These are phyloP conservation scores for Lolium rigidum DNA, from an alignment of 176 grass and related monocot species.

Conservation along the genomic window DNA sequence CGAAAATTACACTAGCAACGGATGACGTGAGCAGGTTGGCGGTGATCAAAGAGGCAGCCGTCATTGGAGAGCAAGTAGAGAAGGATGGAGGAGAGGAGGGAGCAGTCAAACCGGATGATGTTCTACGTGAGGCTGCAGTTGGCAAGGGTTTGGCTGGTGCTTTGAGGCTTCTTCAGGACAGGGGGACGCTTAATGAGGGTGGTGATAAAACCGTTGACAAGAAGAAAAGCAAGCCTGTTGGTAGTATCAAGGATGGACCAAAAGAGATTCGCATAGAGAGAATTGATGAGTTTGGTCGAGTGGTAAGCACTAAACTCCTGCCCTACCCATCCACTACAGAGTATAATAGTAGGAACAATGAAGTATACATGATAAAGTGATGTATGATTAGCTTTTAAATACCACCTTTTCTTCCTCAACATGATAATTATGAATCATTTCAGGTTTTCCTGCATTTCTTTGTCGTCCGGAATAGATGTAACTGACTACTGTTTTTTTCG, in stretches of 20 bases:
- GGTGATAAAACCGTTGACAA: constrained; percentile 68
- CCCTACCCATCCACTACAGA: neutral
- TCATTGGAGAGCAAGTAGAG: neutral
- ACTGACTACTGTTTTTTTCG: neutral
- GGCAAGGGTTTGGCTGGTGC: constrained; percentile 89
- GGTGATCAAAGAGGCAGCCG: constrained; percentile 37
- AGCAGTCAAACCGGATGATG: constrained; percentile 54
- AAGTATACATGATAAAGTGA: too few relatives aligned
- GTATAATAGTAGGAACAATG: too few relatives aligned
- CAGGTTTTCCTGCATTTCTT: neutral
- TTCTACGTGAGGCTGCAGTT: constrained; percentile 76
- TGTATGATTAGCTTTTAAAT: too few relatives aligned
- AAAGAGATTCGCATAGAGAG: constrained; percentile 77
- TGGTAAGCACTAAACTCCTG: constrained; percentile 52
- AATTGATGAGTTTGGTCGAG: constrained; percentile 84
- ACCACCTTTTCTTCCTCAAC: too few relatives aligned
- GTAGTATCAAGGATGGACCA: constrained; percentile 63
- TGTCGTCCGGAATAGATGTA: neutral
- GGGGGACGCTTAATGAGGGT: constrained; percentile 85
- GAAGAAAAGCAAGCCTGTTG: constrained; percentile 88
- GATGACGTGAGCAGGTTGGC: constrained; percentile 34
- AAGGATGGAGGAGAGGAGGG: neutral
- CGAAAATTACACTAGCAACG: constrained; percentile 35
- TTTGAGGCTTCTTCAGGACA: constrained; percentile 75
- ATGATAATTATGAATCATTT: too few relatives aligned